phyloP scores from a whole-genome alignment of 495 filamentous ascomycete genomes.

The Aspergillus mulundensis region DNA sequence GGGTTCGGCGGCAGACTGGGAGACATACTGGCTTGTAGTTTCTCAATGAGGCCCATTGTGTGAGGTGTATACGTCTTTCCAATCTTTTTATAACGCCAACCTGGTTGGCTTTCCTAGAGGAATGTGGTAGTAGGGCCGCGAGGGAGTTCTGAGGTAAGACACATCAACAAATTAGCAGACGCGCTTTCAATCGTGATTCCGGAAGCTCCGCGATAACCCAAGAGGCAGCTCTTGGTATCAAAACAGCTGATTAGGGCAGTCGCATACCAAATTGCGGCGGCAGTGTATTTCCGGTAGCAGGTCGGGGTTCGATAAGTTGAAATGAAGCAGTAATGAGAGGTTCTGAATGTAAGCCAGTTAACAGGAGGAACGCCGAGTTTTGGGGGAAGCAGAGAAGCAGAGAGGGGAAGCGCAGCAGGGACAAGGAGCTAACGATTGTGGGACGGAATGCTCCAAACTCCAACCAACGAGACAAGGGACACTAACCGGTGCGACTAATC shows the following conservation, averaged over 20 bases:
- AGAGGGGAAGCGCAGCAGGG: slow-evolving; percentile 10
- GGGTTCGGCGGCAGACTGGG: not conserved
- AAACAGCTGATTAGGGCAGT: not conserved
- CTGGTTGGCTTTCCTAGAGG: no score
- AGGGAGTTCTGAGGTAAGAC: not conserved
- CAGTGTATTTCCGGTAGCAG: not conserved
- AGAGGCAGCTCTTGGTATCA: not conserved
- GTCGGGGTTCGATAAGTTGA: not conserved
- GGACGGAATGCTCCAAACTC: not conserved
- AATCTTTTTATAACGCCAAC: no score
- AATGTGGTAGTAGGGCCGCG: not conserved
- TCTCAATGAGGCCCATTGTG: slow-evolving; percentile 54
- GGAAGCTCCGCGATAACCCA: not conserved
- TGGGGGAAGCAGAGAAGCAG: not conserved
- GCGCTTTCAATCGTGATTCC: not conserved
- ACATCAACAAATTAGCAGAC: not conserved
- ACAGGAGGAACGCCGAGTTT: not conserved
- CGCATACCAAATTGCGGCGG: not conserved
- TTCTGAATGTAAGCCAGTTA: not conserved
- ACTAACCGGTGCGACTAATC: slow-evolving; percentile 1
- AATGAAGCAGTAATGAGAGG: not conserved
- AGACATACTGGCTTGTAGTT: slow-evolving; percentile 51
- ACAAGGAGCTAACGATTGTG: slow-evolving; percentile 7
- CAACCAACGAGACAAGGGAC: not conserved
- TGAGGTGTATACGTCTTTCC: not conserved